Base-by-base conservation (phyloP, 2,329 filamentous ascomycete species). In the Aspergillus tanneri region DNA sequence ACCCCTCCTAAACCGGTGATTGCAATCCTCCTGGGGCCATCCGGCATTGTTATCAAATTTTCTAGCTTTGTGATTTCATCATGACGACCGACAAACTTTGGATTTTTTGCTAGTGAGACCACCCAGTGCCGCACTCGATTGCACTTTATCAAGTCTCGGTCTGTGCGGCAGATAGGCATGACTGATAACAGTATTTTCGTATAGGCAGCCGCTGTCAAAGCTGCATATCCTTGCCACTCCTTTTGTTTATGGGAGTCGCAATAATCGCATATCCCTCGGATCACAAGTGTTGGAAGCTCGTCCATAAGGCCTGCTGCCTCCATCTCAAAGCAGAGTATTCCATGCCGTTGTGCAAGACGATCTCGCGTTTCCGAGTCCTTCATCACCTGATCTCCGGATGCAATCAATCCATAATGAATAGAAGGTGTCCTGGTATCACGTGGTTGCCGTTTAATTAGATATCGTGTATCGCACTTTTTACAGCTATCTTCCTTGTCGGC, bases 21-120 rank as follows among this genome's bases (percentile, higher is more conserved):
- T 8, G 38, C 38, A 12, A 41, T 18, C 18, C 25, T 41, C 18
- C n/a, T 12, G 11, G 38, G 38, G 3, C 38, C 38, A 10, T 27
- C n/a, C 10, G 2, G 22, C 18, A 7, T 41, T 3, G 28, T n/a
- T 11, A 48, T 35, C 25, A 43, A 16, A 8, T 38, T 19, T 34
- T 39, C 25, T 10, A 48, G 32, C n/a, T 30, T 24, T 8, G 14
- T 16, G 18, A 48, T 22, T 24, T 45, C 43, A 2, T 39, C 9
- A 3, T 22, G n/a, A 3, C 38, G 22, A 18, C 38, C 38, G 2
- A 27, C 23, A 24, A 41, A 41, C 5, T 40, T 23, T 9, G 47
- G 48, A 37, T 52, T 55, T 32, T 42, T 46, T 28, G 37, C 35
- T 34, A 62, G 56, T n/a, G 58, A 43, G 2, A 62, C 51, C 32